phyloP scores from a whole-genome alignment of 1,139 yeast species.

The Suhomyces choctaworum region DNA sequence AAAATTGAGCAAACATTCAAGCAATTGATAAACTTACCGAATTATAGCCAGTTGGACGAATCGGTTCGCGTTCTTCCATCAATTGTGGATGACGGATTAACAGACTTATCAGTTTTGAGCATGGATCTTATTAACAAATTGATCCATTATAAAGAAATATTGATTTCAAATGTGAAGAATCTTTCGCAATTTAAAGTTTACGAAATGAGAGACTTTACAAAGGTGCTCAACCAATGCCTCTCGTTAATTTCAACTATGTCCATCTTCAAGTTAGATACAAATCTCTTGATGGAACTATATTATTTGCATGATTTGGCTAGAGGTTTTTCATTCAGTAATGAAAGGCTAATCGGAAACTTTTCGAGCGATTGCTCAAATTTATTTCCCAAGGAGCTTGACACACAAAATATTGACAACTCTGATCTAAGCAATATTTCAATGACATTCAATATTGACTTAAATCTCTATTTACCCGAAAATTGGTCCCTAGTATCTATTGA shows the following conservation, averaged over 20 bases:
- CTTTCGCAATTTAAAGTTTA: constrained; percentile 13
- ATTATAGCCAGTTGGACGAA: constrained; percentile 4
- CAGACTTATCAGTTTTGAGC: constrained; percentile 8
- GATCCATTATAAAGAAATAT: constrained; percentile 20
- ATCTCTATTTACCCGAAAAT: constrained; percentile 36
- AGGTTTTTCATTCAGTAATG: constrained; percentile 34
- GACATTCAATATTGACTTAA: constrained; percentile 20
- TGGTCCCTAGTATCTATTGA: constrained; percentile 70
- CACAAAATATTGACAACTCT: neutral
- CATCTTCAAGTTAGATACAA: constrained; percentile 21
- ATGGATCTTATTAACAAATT: constrained; percentile 20
- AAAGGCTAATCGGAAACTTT: constrained; percentile 20
- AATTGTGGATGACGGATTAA: constrained; percentile 12
- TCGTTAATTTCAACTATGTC: constrained; percentile 29
- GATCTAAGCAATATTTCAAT: constrained; percentile 10
- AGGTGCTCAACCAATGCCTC: constrained; percentile 24
- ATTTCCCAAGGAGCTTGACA: constrained; percentile 11
- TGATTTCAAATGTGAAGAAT: constrained; percentile 10
- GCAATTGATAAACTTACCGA: constrained; percentile 5
- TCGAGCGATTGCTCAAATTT: constrained; percentile 16
- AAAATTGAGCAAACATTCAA: constrained; percentile 1
- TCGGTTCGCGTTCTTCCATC: constrained; percentile 15
- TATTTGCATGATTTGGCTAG: constrained; percentile 38
- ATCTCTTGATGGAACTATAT: constrained; percentile 28
- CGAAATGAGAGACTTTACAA: constrained; percentile 23